Base-by-base conservation (phyloP, 1,139 yeast species). In the Sugiyamaella novakii region DNA sequence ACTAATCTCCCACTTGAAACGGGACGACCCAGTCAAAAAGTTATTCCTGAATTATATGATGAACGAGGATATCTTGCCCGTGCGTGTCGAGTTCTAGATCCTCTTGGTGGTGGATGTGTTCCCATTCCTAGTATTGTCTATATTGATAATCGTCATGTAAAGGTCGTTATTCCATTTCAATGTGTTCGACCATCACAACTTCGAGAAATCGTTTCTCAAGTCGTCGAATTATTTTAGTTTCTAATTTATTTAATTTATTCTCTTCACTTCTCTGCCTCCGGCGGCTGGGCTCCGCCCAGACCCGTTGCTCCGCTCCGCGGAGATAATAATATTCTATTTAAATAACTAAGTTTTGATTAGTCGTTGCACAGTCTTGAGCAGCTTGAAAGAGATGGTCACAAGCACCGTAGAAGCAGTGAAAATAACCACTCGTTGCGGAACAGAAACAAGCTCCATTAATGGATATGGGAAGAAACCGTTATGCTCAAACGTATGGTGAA, bases 401-500 rank as follows among this genome's bases (percentile, higher is more conserved):
- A 59, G 47, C 22, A 55, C 22, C 11, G 59, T 57, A 10, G 59
- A 53, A 0, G 47, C 59, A 4, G 43, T 51, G 27, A 62, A 61
- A n/a, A 65, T 40, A 2, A 34, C 47, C 4, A 45, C 53, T 33
- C 64, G 56, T 44, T 53, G 56, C 22, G 40, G 43, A 10, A 49
- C 43, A 17, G 34, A 40, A 14, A 63, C 54, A 18, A 60, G 49
- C n/a, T 50, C 55, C 14, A 66, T 51, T 40, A 66, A 38, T 5
- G 70, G 70, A 48, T 67, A 67, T 10, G 70, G 70, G 48, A 58
- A 66, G 52, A 63, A 60, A n/a, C 67, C 65, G 51, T 67, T 66
- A 47, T 49, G 46, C n/a, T 48, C 27, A 31, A 44, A 54, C 5
- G 66, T 57, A 44, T 54, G 56, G 48, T 63, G 64, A 22, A 62